A percentile compares a stretch with the other conserved stretches of the same genome.
Evolutionary conservation across 1,284 basidiomycete genomes (phyloP).

Genomic region (Malassezia brasiliensis): DNA sequence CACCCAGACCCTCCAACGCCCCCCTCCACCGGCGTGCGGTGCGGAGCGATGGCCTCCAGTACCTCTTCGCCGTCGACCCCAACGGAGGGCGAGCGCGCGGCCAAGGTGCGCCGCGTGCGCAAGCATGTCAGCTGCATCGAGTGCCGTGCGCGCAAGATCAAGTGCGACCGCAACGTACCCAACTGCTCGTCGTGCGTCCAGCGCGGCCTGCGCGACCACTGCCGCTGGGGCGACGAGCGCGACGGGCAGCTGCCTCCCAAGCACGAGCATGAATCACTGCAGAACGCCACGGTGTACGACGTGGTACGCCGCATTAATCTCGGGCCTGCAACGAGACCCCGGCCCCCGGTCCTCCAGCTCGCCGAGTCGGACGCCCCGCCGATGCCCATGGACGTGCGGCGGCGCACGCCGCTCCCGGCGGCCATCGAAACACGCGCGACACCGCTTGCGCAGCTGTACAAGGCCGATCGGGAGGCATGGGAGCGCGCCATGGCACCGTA

Average conservation of each 20-base stretch:
- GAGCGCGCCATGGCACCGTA: background rate
- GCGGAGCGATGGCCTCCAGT: background rate
- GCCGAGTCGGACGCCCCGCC: too few species aligned
- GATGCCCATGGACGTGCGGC: too few species aligned
- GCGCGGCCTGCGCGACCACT: slow-evolving; percentile 27
- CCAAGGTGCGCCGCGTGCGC: slow-evolving; percentile 43
- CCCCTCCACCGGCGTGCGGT: too few species aligned
- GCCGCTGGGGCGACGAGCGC: slow-evolving; percentile 32
- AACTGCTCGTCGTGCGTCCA: slow-evolving; percentile 31
- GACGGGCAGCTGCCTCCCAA: slow-evolving; percentile 2
- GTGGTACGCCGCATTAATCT: background rate
- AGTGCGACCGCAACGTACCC: slow-evolving; percentile 32
- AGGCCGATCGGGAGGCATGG: background rate
- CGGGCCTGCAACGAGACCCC: background rate
- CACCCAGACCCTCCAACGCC: too few species aligned
- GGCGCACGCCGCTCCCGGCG: too few species aligned
- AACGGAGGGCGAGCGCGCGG: background rate
- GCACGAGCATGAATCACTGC: too few species aligned
- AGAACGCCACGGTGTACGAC: background rate
- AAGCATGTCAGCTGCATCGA: slow-evolving; percentile 3
- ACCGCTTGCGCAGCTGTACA: background rate
- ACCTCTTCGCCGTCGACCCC: background rate
- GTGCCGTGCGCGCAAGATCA: slow-evolving; percentile 22
- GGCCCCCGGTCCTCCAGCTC: background rate
- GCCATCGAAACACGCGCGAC: background rate